Evolutionary conservation across 768 basidiomycete genomes (phyloP), one percentile per base, ranked within the genome.

Genomic region (Tulasnella sp.): DNA sequence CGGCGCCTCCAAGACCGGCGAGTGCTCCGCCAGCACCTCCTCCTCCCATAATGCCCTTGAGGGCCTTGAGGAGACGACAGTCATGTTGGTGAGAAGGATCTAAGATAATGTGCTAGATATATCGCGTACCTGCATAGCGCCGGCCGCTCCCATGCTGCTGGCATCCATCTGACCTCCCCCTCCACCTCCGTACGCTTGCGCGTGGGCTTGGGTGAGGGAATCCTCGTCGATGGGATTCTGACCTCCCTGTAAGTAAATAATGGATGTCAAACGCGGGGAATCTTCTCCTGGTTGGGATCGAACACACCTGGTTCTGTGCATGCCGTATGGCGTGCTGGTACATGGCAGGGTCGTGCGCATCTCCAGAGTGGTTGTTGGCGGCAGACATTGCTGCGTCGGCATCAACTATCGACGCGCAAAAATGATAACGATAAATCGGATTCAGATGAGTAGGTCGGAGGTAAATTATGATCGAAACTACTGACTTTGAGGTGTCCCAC

Each of bases 101-200:
- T n/a, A n/a, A n/a, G n/a, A n/a, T n/a, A n/a, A n/a, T n/a, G n/a
- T n/a, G 31, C 27, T 9, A 60, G 27, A n/a, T 27, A 12, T 22
- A 21, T 38, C 25, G 55, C 4, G 59, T 45, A 58, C 56, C 44
- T 59, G 61, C 38, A 62, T 43, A 1, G 56, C 61, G 21, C 59
- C 61, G 19, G 61, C 61, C 38, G 38, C 31, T 19, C 61, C 61
- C 38, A 62, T 9, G 38, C 25, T 30, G 57, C 34, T 21, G 2
- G 61, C 17, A 24, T 50, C 46, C 27, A 62, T 27, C 19, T 44
- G 27, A 17, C 30, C 15, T 1, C 30, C 31, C 34, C 49, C 50
- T 11, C 42, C 45, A n/a, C 38, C 58, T 43, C 34, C 31, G 42
- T 58, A 58, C 1, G 56, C 56, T 9, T 24, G 44, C 15, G 59